phyloP scores from a whole-genome alignment of 306 rosid genomes.

The Pyrus betulifolia region DNA sequence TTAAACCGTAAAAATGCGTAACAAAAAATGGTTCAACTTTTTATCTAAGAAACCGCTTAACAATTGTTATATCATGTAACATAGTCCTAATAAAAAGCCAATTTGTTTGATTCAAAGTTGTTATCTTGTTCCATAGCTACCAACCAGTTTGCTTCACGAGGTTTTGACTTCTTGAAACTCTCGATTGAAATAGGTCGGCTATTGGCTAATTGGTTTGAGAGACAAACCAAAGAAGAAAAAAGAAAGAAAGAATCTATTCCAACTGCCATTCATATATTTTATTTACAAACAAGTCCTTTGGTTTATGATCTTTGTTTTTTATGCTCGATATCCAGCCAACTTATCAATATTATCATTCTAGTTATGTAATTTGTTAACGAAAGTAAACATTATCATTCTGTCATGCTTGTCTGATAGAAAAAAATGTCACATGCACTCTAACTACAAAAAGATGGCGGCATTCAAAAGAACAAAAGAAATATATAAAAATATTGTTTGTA shows the following conservation, averaged over 20 bases:
- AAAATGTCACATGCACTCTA: constrained; percentile 2
- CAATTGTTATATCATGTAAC: no score
- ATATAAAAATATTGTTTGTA: neutral
- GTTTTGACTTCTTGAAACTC: neutral
- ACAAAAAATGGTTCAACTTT: no score
- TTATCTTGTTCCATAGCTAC: neutral
- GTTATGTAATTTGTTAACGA: no score
- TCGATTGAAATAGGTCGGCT: neutral
- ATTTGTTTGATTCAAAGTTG: no score
- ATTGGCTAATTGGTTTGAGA: neutral
- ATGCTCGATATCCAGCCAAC: neutral
- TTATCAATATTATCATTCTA: neutral
- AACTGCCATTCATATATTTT: neutral
- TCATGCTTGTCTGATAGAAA: constrained; percentile 4
- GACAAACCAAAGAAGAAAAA: neutral
- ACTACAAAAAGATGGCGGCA: constrained; percentile 8
- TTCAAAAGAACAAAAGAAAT: neutral
- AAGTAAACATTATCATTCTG: neutral
- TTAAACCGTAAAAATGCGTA: no score
- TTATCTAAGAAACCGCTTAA: no score
- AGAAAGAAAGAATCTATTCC: neutral
- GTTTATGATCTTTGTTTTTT: neutral
- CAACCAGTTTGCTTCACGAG: neutral
- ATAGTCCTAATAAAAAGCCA: no score
- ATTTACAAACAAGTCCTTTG: neutral